phyloP scores from a whole-genome alignment of 2,329 filamentous ascomycete genomes.

The Didymella arachidicola region DNA sequence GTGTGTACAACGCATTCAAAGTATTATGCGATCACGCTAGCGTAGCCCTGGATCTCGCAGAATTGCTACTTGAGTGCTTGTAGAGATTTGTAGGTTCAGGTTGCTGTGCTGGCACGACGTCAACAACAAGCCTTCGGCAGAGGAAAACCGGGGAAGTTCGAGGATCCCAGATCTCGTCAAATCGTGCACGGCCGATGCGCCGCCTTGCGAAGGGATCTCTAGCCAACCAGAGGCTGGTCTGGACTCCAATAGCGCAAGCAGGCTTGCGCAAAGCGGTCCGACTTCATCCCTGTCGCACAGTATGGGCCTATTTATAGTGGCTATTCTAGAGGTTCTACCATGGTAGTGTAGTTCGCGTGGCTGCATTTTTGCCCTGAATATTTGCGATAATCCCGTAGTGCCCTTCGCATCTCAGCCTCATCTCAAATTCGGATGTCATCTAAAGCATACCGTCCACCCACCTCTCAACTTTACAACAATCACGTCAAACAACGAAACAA shows the following conservation, averaged over 20 bases:
- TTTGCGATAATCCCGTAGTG: no score
- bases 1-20: neutral
- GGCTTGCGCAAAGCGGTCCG: slow-evolving; percentile 14
- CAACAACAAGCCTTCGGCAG: neutral
- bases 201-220: slow-evolving; percentile 2
- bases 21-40: neutral
- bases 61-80: neutral
- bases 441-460: neutral
- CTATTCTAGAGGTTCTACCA: no score
- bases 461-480: neutral
- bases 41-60: neutral
- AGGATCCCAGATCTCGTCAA: slow-evolving; percentile 13
- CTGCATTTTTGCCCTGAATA: no score
- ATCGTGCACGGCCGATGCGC: slow-evolving; percentile 12
- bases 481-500: slow-evolving; percentile 3
- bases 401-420: slow-evolving; percentile 5
- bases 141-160: neutral
- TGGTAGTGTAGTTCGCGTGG: no score
- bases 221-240: slow-evolving; percentile 11
- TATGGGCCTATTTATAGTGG: no score
- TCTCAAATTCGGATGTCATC: neutral
- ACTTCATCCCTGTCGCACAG: no score
- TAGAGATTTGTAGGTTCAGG: neutral
- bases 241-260: slow-evolving; percentile 6
- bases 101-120: neutral